Evolutionary conservation across 495 filamentous ascomycete genomes (phyloP), one percentile per base, ranked within the genome.

Genomic region (Jackrogersella minutella): DNA sequence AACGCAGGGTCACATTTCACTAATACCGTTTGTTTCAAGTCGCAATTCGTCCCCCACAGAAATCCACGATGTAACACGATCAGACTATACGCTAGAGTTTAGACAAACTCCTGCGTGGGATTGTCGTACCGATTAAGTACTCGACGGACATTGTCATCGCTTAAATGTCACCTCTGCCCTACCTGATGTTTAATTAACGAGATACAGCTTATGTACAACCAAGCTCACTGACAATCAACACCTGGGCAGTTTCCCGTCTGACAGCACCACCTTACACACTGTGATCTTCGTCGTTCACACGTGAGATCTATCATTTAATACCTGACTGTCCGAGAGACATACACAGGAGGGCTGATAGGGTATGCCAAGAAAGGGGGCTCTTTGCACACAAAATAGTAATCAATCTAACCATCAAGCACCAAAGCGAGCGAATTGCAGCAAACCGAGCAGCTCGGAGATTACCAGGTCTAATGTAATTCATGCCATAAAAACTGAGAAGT

Each of bases 1-100:
- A 30, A 24, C 46, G 22, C 49, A 64, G 31, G 30, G 66, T 69
- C 59, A 26, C 61, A 69, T 61, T 46, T 37, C 9, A 56, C 17
- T 51, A 64, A 31, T 40, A 46, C 43, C 51, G 51, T 69, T 58
- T 62, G 66, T 69, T 69, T 69, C 66, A 69, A 69, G 56, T 55
- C 43, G 37, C 41, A 57, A 52, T 41, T 44, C 14, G 30, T 30
- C 33, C 51, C 61, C 66, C 60, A 14, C 56, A 61, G 21, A 11
- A n/a, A 24, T 22, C 46, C 26, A 39, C 66, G 66, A 69, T 69
- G 66, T 57, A 65, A 69, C 61, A 40, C 36, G 57, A 61, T 69
- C 66, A 65, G 61, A 64, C 51, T 16, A 14, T 43, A 22, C 44
- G 28, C 53, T 37, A 64, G 36, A 49, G 51, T 31, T 69, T 51